A percentile compares a stretch with the other conserved stretches of the same genome.
These are phyloP conservation scores for Tilletia indica DNA, from an alignment of 1,284 basidiomycete genomes.

Conservation along the genomic window DNA sequence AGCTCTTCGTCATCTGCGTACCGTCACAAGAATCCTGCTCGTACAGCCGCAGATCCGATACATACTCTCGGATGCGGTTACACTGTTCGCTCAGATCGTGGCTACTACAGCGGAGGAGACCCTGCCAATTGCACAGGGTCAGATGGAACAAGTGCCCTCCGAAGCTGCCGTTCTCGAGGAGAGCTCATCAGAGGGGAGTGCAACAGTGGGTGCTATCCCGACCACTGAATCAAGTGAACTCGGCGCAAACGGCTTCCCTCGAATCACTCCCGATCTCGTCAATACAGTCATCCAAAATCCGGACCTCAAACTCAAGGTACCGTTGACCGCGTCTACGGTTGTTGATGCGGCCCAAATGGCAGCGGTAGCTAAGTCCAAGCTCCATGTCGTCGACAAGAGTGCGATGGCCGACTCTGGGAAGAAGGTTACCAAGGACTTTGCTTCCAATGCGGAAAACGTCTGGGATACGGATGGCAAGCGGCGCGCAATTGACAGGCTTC, in stretches of 20 bases:
- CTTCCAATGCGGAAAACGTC: slow-evolving; percentile 13
- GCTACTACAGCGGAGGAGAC: slow-evolving; percentile 22
- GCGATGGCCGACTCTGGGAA: background rate
- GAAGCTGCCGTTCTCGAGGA: slow-evolving; percentile 17
- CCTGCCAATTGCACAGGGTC: slow-evolving; percentile 21
- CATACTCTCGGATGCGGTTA: slow-evolving; percentile 22
- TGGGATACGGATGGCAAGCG: slow-evolving; percentile 20
- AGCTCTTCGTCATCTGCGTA: slow-evolving; percentile 23
- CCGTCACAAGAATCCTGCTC: slow-evolving; percentile 22
- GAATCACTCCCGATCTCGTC: slow-evolving; percentile 22
- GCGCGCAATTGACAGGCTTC: slow-evolving; percentile 18
- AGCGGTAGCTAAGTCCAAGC: slow-evolving; percentile 18
- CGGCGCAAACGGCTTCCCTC: slow-evolving; percentile 13
- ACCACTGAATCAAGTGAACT: background rate
- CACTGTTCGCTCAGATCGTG: slow-evolving; percentile 24
- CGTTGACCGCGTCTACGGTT: slow-evolving; percentile 20
- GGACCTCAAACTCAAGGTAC: slow-evolving; percentile 3
- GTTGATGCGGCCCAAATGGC: slow-evolving; percentile 26
- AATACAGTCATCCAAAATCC: slow-evolving; percentile 16
- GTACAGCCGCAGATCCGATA: slow-evolving; percentile 30
- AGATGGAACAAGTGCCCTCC: slow-evolving; percentile 24
- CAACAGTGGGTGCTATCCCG: background rate
- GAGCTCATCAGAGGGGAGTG: background rate
- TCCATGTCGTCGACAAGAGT: slow-evolving; percentile 7
- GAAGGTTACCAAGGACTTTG: slow-evolving; percentile 6